Evolutionary conservation across 176 grass and related monocot genomes (phyloP).

Genomic region (Poa pratensis): DNA sequence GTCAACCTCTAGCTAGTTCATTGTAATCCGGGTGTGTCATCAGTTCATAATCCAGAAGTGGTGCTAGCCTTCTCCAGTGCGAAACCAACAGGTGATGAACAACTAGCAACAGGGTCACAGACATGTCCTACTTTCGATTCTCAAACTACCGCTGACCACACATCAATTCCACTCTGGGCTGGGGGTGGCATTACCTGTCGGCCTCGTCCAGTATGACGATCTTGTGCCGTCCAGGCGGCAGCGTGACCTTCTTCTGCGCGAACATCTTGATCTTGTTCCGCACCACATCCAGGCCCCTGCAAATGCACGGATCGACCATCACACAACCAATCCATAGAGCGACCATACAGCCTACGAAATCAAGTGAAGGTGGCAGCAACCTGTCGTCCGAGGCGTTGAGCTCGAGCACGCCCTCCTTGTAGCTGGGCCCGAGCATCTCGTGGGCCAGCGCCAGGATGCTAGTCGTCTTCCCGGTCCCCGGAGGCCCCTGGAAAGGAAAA

Average conservation of each 20-base stretch:
- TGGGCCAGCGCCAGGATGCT: conserved; percentile 94
- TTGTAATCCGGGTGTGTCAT: not conserved
- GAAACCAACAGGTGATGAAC: not conserved
- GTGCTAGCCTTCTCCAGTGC: not conserved
- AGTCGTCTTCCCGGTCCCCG: conserved; percentile 92
- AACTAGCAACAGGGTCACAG: conserved; percentile 12
- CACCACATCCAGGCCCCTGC: conserved; percentile 93
- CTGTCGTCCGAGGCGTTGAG: conserved; percentile 96
- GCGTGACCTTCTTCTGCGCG: conserved; percentile 94
- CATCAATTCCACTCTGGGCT: not conserved
- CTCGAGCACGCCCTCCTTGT: conserved; percentile 87
- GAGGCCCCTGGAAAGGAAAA: conserved; percentile 63
- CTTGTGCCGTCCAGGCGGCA: conserved; percentile 84
- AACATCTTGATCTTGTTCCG: conserved; percentile 99
- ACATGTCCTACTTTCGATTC: not conserved
- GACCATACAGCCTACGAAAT: not conserved
- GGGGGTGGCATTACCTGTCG: conserved; percentile 66
- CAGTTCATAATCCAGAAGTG: not conserved
- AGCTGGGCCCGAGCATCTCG: conserved; percentile 92
- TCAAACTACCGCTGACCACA: not conserved
- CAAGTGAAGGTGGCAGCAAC: conserved; percentile 35
- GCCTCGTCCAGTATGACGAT: conserved; percentile 94
- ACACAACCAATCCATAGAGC: not conserved
- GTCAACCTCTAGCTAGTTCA: not conserved
- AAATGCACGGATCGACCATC: conserved; percentile 23